A percentile compares a stretch with the other conserved stretches of the same genome.
Evolutionary conservation across 2,329 filamentous ascomycete species (phyloP).

Genomic region (Chrysosporium queenslandicum): DNA sequence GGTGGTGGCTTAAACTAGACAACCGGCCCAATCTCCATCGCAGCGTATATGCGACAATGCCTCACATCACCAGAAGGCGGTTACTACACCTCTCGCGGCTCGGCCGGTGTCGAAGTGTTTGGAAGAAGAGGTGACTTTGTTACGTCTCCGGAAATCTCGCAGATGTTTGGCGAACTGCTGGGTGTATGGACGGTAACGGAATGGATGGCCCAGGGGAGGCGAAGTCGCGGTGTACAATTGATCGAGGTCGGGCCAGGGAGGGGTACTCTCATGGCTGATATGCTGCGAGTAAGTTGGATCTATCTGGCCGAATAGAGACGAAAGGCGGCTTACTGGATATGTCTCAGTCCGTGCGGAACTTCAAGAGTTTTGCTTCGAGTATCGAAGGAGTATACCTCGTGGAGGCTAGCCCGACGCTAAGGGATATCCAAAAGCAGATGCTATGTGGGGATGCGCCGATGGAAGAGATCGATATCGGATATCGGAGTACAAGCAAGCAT

Average conservation of each 20-base stretch:
- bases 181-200: constrained; percentile 93
- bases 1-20: constrained; percentile 39
- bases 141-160: constrained; percentile 93
- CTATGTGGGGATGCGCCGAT: constrained; percentile 64
- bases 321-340: not conserved
- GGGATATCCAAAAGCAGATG: constrained; percentile 65
- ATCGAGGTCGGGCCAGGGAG: constrained; percentile 91
- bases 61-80: constrained; percentile 82
- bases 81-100: constrained; percentile 74
- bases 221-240: constrained; percentile 64
- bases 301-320: not conserved
- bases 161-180: constrained; percentile 89
- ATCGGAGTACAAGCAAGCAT: constrained; percentile 66
- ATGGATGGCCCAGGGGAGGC: constrained; percentile 84
- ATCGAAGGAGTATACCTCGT: constrained; percentile 88
- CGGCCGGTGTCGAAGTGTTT: constrained; percentile 65
- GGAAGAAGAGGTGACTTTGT: constrained; percentile 92
- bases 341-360: constrained; percentile 66
- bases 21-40: constrained; percentile 83
- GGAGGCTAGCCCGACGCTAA: constrained; percentile 75
- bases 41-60: constrained; percentile 97
- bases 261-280: constrained; percentile 94
- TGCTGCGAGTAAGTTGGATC: constrained; percentile 61
- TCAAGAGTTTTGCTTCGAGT: constrained; percentile 63
- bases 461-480: constrained; percentile 61